These are phyloP conservation scores for Sporothrix dimorphospora DNA, from an alignment of 2,329 filamentous ascomycete species.

Conservation along the genomic window DNA sequence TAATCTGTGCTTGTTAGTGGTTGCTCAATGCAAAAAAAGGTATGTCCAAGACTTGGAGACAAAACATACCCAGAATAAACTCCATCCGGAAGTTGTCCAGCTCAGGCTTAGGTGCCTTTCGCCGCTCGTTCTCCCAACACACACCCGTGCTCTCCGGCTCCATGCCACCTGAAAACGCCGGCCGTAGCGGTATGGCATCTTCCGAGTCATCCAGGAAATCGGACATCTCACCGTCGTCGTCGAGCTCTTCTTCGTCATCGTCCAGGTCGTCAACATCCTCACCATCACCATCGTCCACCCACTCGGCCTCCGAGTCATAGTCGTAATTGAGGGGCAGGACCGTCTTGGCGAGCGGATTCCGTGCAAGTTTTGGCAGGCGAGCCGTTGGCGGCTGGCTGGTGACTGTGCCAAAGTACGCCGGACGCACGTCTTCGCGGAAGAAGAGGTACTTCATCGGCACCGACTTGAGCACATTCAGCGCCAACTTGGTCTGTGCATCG, in stretches of 20 bases:
- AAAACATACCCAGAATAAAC: constrained; percentile 66
- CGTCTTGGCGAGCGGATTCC: constrained; percentile 55
- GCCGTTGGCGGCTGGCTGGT: constrained; percentile 61
- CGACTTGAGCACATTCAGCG: constrained; percentile 48
- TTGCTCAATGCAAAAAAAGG: background rate
- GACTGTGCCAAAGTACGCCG: constrained; percentile 73
- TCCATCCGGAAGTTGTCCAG: constrained; percentile 71
- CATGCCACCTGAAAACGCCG: constrained; percentile 67
- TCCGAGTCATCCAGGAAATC: constrained; percentile 89
- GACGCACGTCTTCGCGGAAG: constrained; percentile 67
- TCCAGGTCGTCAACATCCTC: constrained; percentile 71
- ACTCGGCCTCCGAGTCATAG: constrained; percentile 85
- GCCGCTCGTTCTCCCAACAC: constrained; percentile 72
- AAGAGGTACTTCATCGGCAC: constrained; percentile 66
- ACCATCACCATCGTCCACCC: constrained; percentile 74
- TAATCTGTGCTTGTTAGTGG: constrained; percentile 39
- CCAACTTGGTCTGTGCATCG: constrained; percentile 44
- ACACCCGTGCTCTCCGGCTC: constrained; percentile 79
- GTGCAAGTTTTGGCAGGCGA: constrained; percentile 55
- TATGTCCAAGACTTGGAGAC: no score
- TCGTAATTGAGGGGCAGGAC: constrained; percentile 74
- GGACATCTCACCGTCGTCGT: constrained; percentile 84
- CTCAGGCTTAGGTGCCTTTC: constrained; percentile 52
- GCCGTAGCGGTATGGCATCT: constrained; percentile 60
- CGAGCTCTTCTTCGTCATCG: constrained; percentile 68